Conservation (phyloP, 1,284 basidiomycete genomes). For the Cutaneotrichosporon sp. region DNA sequence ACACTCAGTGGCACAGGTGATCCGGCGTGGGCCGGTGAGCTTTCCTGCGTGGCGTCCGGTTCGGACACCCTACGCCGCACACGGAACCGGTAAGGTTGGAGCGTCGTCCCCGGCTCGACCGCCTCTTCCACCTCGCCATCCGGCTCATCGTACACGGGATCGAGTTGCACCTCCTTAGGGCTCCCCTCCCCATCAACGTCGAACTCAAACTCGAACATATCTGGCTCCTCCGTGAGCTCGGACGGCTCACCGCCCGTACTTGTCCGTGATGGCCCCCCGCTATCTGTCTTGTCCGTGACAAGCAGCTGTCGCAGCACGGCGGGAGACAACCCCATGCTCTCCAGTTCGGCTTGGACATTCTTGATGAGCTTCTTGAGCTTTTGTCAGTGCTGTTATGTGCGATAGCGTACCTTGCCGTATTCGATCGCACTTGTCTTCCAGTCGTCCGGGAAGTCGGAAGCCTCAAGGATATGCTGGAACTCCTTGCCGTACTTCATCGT, state of each 20-base stretch:
- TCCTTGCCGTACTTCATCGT: constrained; percentile 50
- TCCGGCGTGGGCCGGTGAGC: background rate
- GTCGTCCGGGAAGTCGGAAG: constrained; percentile 47
- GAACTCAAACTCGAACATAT: constrained; percentile 44
- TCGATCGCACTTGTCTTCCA: constrained; percentile 64
- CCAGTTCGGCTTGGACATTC: constrained; percentile 74
- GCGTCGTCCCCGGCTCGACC: background rate
- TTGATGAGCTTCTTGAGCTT: constrained; percentile 92
- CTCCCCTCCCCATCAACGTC: constrained; percentile 26
- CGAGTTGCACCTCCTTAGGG: constrained; percentile 26
- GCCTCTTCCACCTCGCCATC: constrained; percentile 3
- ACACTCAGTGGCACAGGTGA: constrained; percentile 30
- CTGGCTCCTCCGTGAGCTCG: constrained; percentile 16
- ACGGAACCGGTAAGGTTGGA: constrained; percentile 23
- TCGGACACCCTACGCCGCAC: constrained; percentile 27
- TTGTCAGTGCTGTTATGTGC: too few species aligned
- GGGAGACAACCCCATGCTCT: constrained; percentile 67
- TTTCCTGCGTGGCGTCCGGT: background rate
- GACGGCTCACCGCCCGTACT: background rate
- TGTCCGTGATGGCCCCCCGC: background rate
- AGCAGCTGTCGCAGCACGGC: constrained; percentile 55
- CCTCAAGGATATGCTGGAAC: constrained; percentile 47
- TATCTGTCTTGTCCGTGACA: constrained; percentile 33
- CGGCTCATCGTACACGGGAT: constrained; percentile 25
- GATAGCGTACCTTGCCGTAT: constrained; percentile 73